A percentile compares a stretch with the other conserved stretches of the same genome.
phyloP scores from a whole-genome alignment of 75 land plant genomes.

The Selaginella moellendorffii region DNA sequence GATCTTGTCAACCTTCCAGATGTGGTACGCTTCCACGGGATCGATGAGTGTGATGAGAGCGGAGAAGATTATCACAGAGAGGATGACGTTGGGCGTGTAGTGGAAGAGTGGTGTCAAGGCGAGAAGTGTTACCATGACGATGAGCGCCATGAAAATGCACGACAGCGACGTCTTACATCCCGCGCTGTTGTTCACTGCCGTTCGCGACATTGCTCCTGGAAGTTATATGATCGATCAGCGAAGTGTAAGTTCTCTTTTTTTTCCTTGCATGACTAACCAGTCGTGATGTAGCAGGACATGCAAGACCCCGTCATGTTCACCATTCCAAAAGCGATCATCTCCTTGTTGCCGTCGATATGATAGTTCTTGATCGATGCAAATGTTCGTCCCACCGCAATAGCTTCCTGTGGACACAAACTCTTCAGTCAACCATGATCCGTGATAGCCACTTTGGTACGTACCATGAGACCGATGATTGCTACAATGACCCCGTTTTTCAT shows the following conservation, averaged over 20 bases:
- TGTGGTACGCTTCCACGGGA: neutral
- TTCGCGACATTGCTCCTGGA: conserved; percentile 6
- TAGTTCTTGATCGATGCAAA: conserved; percentile 8
- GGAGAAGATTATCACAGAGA: neutral
- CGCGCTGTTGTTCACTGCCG: conserved; percentile 2
- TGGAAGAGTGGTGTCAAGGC: conserved; percentile 2
- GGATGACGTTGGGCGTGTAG: conserved; percentile 6
- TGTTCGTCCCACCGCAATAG: conserved; percentile 5
- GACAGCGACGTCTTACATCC: conserved; percentile 4
- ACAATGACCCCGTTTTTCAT: conserved; percentile 12
- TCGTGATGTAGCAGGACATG: conserved; percentile 9
- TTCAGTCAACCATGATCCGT: too few species aligned
- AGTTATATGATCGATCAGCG: neutral
- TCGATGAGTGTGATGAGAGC: neutral
- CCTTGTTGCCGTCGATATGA: conserved; percentile 8
- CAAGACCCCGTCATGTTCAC: conserved; percentile 3
- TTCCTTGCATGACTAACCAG: neutral
- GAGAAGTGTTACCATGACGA: conserved; percentile 2
- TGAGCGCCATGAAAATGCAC: neutral
- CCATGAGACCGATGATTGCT: conserved; percentile 29
- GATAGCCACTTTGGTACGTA: neutral
- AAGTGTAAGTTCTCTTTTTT: neutral
- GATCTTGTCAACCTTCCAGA: conserved; percentile 7
- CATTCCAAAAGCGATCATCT: conserved; percentile 5
- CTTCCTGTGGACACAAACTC: too few species aligned